phyloP scores from a whole-genome alignment of 768 basidiomycete genomes.

The Lactarius akahatsu region DNA sequence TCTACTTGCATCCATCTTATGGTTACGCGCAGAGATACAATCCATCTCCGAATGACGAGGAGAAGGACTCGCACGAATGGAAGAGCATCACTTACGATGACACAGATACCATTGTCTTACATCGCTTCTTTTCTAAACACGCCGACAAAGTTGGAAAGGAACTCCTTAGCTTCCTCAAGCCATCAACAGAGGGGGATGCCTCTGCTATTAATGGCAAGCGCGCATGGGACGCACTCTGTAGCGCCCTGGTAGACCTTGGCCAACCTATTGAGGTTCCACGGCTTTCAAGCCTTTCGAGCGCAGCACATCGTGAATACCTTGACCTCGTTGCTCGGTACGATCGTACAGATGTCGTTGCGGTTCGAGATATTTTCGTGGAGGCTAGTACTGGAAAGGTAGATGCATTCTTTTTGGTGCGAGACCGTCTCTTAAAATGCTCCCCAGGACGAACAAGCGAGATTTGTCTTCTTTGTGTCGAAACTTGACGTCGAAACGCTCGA shows the following conservation, averaged over 20 bases:
- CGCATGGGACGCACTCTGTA: constrained; percentile 83
- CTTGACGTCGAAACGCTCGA: constrained; percentile 80
- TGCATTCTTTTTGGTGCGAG: neutral
- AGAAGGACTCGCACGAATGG: constrained; percentile 66
- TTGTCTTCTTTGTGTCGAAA: constrained; percentile 63
- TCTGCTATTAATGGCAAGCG: constrained; percentile 65
- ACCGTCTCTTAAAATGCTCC: neutral
- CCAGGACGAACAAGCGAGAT: constrained; percentile 49
- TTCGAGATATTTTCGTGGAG: constrained; percentile 66
- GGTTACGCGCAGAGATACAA: constrained; percentile 43
- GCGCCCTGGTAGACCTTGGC: constrained; percentile 75
- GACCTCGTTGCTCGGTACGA: constrained; percentile 66
- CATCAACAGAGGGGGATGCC: constrained; percentile 52
- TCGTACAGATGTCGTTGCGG: constrained; percentile 57
- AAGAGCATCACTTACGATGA: constrained; percentile 75
- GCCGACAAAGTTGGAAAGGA: constrained; percentile 89
- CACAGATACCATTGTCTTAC: constrained; percentile 78
- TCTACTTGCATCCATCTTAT: constrained; percentile 7
- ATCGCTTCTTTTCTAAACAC: constrained; percentile 81
- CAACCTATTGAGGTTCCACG: constrained; percentile 65
- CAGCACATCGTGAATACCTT: constrained; percentile 61
- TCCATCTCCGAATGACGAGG: constrained; percentile 45
- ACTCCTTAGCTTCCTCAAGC: constrained; percentile 67
- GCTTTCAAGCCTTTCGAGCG: constrained; percentile 47
- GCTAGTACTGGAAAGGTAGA: constrained; percentile 48